Percentiles rank a stretch among this genome's conserved stretches.
These are phyloP conservation scores for Phialophora chinensis DNA, from an alignment of 2,329 filamentous ascomycete genomes.

Conservation along the genomic window DNA sequence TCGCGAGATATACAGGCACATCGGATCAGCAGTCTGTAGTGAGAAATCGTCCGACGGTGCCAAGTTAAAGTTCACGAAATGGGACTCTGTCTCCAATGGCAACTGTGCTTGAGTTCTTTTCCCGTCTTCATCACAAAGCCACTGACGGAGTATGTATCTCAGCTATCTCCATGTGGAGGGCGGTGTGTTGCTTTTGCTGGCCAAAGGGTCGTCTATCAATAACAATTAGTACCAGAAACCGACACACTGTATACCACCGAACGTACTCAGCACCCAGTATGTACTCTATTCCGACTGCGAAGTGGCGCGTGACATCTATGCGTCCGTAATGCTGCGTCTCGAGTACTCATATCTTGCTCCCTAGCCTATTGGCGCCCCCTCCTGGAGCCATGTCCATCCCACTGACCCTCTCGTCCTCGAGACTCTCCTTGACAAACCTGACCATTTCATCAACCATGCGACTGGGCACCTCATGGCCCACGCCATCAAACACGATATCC, in stretches of 20 bases:
- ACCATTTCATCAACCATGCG: constrained; percentile 63
- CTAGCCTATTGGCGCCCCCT: constrained; percentile 18
- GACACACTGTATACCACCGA: not conserved
- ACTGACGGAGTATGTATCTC: no score
- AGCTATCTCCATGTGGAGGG: no score
- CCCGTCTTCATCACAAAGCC: no score
- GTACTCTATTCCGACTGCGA: not conserved
- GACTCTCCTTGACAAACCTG: constrained; percentile 57
- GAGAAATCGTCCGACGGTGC: not conserved
- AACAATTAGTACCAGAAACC: no score
- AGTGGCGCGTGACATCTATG: not conserved
- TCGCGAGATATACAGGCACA: not conserved
- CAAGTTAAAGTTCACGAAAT: not conserved
- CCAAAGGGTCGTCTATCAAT: no score
- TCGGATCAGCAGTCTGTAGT: not conserved
- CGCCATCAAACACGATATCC: constrained; percentile 62
- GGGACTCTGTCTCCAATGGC: no score
- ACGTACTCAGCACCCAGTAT: not conserved
- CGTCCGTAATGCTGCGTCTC: not conserved
- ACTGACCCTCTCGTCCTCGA: constrained; percentile 39
- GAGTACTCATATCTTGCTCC: constrained; percentile 29
- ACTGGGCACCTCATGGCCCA: constrained; percentile 64
- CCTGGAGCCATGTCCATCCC: constrained; percentile 5
- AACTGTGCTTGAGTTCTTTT: no score
- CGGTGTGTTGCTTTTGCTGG: no score